phyloP scores from a whole-genome alignment of 1,284 basidiomycete species.

The Volvariella surrecta region DNA sequence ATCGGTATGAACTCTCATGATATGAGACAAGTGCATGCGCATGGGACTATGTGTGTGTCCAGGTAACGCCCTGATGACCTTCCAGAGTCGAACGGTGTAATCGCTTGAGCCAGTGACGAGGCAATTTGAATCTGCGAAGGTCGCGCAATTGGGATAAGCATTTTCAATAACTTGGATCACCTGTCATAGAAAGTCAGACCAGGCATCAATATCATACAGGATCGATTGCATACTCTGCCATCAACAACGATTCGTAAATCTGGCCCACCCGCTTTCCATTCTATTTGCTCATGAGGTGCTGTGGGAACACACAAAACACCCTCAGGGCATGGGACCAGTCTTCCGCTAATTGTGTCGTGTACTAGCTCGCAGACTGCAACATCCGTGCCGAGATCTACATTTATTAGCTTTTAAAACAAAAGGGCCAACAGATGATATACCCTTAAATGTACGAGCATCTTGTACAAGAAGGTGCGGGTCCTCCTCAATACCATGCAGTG shows the following conservation, averaged over 20 bases:
- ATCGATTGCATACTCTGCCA: slow-evolving; percentile 35
- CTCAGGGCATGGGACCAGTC: slow-evolving; percentile 55
- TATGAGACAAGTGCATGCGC: slow-evolving; percentile 48
- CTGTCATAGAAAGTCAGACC: slow-evolving; percentile 22
- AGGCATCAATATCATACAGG: too few species aligned
- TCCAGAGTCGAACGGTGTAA: slow-evolving; percentile 77
- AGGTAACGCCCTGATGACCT: slow-evolving; percentile 27
- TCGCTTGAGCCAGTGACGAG: slow-evolving; percentile 74
- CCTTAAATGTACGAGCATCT: slow-evolving; percentile 48
- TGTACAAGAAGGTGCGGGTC: slow-evolving; percentile 59
- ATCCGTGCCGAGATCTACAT: slow-evolving; percentile 39
- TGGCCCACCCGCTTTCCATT: slow-evolving; percentile 46
- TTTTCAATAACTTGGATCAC: slow-evolving; percentile 71
- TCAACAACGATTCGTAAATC: slow-evolving; percentile 57
- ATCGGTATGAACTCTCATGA: slow-evolving; percentile 71
- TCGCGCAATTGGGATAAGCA: slow-evolving; percentile 64
- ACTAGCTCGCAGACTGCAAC: slow-evolving; percentile 43
- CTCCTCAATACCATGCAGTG: slow-evolving; percentile 74
- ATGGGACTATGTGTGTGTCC: slow-evolving; percentile 17
- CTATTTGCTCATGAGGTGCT: slow-evolving; percentile 58
- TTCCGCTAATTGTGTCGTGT: slow-evolving; percentile 49
- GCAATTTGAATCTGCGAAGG: slow-evolving; percentile 63
- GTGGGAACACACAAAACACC: slow-evolving; percentile 54
- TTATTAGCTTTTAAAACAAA: not conserved
- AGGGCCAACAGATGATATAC: slow-evolving; percentile 28